Base-by-base conservation (phyloP, 371 early-diverging fungal genomes). In the Syncephalastrum contaminatum region DNA sequence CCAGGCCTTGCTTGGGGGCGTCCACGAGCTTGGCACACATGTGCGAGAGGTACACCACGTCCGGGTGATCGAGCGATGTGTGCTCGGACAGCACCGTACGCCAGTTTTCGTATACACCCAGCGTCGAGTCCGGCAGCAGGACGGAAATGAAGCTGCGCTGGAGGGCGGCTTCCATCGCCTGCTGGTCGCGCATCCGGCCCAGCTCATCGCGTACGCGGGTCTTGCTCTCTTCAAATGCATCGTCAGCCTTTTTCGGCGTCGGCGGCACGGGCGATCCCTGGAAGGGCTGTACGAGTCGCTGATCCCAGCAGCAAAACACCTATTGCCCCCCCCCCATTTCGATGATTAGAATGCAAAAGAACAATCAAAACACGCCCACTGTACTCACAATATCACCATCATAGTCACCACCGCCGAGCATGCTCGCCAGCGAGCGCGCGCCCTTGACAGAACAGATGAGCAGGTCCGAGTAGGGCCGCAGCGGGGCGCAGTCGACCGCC, bases 221-320 rank as follows among this genome's bases (percentile, higher is more conserved):
- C 13, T 19, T 64, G 18, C 69, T 69, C 44, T 69, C 59, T n/a
- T 55, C 52, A 57, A 80, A 77, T 0, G 70, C 71, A 1, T 62
- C 45, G 8, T 56, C 54, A 21, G 71, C 69, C 4, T 50, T 40
- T 5, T 54, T 45, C 8, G 61, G 54, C 25, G 53, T 53, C 13
- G 49, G 21, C 0, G 45, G 36, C 2, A 77, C 64, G 1, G 69
- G 64, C 0, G 64, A 64, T 0, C 67, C 43, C 4, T 44, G 24
- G 21, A 70, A 80, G 0, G 64, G 63, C 4, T 75, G 36, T 0
- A 73, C 77, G 8, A 80, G 63, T 16, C 73, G 67, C 15, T 67
- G 65, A 60, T 79, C 80, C 80, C 80, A 79, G 48, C 77, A 80
- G 51, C 75, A 75, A 47, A 77, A 80, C 36, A 80, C 54, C 80